phyloP scores from a whole-genome alignment of 306 rosid species.

The Quercus gilva region DNA sequence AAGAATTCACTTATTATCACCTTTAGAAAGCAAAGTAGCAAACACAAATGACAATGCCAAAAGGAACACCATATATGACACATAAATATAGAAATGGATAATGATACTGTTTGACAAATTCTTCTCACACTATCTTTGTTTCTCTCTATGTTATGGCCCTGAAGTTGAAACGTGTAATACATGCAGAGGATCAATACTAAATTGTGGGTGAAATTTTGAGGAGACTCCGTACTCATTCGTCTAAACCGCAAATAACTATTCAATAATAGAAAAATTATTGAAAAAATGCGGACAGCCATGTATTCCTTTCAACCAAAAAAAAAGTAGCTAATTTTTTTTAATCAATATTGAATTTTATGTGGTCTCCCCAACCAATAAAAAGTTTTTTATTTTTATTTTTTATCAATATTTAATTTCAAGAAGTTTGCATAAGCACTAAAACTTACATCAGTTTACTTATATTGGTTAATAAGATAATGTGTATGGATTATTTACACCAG shows the following conservation, averaged over 20 bases:
- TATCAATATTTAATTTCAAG: no score
- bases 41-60: background rate
- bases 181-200: background rate
- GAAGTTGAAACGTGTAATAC: background rate
- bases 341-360: no score
- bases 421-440: no score
- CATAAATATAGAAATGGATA: constrained; percentile 10
- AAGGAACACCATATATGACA: background rate
- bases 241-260: background rate
- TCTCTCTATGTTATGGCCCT: background rate
- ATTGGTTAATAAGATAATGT: no score
- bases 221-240: background rate
- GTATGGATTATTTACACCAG: no score
- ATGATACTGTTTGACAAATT: background rate
- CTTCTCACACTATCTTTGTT: background rate
- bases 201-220: background rate
- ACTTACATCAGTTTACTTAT: no score
- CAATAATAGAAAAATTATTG: no score
- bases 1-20: background rate
- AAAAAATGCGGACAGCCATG: no score
- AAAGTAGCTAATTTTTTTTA: no score
- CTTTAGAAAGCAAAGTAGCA: background rate
- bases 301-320: no score
- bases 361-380: no score
- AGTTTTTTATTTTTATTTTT: no score